A percentile compares a stretch with the other conserved stretches of the same genome.
phyloP scores from a whole-genome alignment of 78 protist genomes.

The Emiliania huxleyi region DNA sequence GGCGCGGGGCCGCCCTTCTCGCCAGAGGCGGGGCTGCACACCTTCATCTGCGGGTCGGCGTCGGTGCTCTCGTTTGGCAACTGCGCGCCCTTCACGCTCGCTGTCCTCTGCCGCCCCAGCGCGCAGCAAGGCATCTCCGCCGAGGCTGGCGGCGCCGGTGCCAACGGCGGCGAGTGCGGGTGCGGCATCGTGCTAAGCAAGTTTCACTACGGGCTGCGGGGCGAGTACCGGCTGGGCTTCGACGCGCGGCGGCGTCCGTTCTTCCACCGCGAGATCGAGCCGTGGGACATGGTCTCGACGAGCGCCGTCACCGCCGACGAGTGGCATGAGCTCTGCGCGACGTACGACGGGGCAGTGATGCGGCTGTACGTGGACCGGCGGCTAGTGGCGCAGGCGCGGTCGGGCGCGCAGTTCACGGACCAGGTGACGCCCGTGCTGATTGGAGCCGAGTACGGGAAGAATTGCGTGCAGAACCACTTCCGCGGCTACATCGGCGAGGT shows the following conservation, averaged over 20 bases:
- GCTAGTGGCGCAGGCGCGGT: not conserved
- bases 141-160: not conserved
- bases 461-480: not conserved
- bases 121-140: not conserved
- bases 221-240: conserved; percentile 6
- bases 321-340: not conserved
- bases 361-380: not conserved
- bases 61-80: not conserved
- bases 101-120: not conserved
- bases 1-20: not conserved
- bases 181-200: not conserved
- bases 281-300: not conserved
- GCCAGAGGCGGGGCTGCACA: not conserved
- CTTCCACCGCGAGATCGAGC: not conserved
- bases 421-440: conserved; percentile 28
- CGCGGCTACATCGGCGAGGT: not conserved
- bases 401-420: conserved; percentile 13
- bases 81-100: not conserved
- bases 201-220: conserved; percentile 3
- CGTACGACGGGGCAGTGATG: not conserved
- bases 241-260: not conserved
- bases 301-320: not conserved
- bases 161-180: too few relatives aligned
- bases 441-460: not conserved
- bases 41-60: not conserved